Base-by-base conservation (phyloP, 2,329 filamentous ascomycete species). In the Claviceps sp. region DNA sequence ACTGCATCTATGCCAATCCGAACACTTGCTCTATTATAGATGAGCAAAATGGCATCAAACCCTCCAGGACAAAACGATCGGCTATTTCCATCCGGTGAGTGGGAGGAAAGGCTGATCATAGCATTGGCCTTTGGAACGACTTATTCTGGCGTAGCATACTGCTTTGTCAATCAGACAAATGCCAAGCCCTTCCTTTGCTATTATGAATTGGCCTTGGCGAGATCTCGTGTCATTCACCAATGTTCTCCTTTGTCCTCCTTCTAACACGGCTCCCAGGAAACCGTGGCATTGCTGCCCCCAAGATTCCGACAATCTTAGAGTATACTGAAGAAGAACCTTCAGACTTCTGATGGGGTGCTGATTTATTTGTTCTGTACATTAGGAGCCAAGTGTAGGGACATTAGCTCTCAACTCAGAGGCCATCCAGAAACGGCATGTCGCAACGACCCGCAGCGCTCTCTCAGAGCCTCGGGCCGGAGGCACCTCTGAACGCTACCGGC, bases 91-190 rank as follows among this genome's bases (percentile, higher is more conserved):
- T 16, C 13, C 7, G 16, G 17, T 5, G 26, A 46, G n/a, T 11
- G 26, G n/a, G 45, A 46, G 5, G 49, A 50, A 56, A 71, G 66
- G 59, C 70, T 77, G 53, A 68, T 77, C 48, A 68, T 77, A 54
- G 74, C 72, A 22, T 71, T 79, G 53, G 76, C 78, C 58, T 78
- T 79, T 57, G 75, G 76, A 34, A 79, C 76, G 7, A 79, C 76
- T 3, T 78, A 73, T 58, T 76, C 74, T 16, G 75, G 74, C 29
- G 66, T 78, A n/a, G 73, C 73, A 39, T 78, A 36, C n/a, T 52
- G 51, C 34, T 53, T 56, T 13, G 47, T 50, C 1, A 50, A 53
- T 22, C n/a, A 52, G 9, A 13, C 16, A 20, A n/a, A 43, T 3
- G 56, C 61, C 39, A 55, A 68, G 50, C 65, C 68, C 9, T 66